phyloP scores from a whole-genome alignment of 2,329 filamentous ascomycete genomes.

The Alternaria ventricosa region DNA sequence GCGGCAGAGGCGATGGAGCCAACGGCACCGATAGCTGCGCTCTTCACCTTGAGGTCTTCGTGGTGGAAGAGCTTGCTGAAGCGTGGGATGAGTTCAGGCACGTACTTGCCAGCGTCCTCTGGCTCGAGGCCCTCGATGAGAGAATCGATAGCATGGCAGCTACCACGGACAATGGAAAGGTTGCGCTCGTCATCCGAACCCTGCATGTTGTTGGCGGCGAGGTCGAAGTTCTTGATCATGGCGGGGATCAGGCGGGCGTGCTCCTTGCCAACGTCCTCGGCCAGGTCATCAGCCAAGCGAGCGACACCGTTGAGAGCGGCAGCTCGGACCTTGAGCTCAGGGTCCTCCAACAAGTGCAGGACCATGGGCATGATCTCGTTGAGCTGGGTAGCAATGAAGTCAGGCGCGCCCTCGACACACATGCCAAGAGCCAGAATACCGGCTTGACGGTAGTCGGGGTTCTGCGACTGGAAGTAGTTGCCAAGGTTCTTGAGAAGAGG shows the following conservation, averaged over 20 bases:
- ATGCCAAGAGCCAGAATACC: constrained; percentile 92
- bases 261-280: constrained; percentile 85
- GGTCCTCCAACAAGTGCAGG: constrained; percentile 81
- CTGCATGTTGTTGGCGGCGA: constrained; percentile 72
- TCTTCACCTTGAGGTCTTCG: constrained; percentile 87
- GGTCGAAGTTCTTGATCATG: constrained; percentile 86
- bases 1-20: constrained; percentile 89
- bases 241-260: constrained; percentile 85
- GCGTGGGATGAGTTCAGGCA: constrained; percentile 80
- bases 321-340: constrained; percentile 82
- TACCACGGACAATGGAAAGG: constrained; percentile 84
- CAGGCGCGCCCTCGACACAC: constrained; percentile 93
- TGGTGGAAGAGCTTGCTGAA: constrained; percentile 85
- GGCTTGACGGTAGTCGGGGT: constrained; percentile 83
- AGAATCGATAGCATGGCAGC: constrained; percentile 88
- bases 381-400: constrained; percentile 95
- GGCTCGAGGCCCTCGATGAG: constrained; percentile 85
- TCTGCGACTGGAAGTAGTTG: constrained; percentile 74
- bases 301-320: constrained; percentile 88
- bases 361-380: constrained; percentile 84
- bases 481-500: constrained; percentile 88
- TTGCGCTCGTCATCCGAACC: constrained; percentile 73
- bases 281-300: constrained; percentile 89
- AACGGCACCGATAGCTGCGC: constrained; percentile 84
- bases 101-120: constrained; percentile 81